phyloP scores from a whole-genome alignment of 2,329 filamentous ascomycete genomes.

The Pseudohalonectria lignicola region DNA sequence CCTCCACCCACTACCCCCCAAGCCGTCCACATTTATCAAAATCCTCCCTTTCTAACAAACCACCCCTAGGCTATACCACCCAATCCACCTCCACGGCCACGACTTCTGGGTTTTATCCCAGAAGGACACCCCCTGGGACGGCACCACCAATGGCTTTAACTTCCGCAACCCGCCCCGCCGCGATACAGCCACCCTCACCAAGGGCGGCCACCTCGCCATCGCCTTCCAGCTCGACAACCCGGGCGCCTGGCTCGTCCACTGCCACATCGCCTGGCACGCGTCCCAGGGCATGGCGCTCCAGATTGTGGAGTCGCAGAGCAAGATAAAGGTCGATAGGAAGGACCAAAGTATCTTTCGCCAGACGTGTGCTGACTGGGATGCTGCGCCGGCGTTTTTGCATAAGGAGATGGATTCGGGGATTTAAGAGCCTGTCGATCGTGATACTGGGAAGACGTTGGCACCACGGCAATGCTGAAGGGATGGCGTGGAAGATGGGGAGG shows the following conservation, averaged over 20 bases:
- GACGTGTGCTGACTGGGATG: constrained; percentile 1
- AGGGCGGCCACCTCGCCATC: constrained; percentile 17
- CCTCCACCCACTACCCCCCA: constrained; percentile 2
- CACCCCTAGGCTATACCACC: constrained; percentile 22
- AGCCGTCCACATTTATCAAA: not conserved
- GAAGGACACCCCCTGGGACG: constrained; percentile 12
- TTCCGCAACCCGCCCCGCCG: constrained; percentile 23
- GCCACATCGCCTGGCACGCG: constrained; percentile 13
- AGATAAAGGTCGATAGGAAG: not conserved
- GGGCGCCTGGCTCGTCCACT: constrained; percentile 18
- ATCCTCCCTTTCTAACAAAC: too few species aligned
- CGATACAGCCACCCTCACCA: constrained; percentile 22
- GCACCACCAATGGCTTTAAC: constrained; percentile 7
- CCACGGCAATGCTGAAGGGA: too few species aligned
- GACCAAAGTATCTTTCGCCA: not conserved
- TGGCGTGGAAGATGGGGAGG: too few species aligned
- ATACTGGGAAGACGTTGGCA: too few species aligned
- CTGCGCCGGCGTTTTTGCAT: constrained; percentile 7
- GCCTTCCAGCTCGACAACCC: constrained; percentile 23
- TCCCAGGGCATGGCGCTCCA: constrained; percentile 21
- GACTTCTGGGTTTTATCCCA: constrained; percentile 28
- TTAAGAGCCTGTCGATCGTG: not conserved
- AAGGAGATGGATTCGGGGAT: constrained; percentile 7
- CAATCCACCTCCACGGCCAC: constrained; percentile 39
- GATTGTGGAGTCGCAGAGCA: constrained; percentile 25